These are phyloP conservation scores for Helianthus annuus DNA, from an alignment of 129 eudicot species.

Conservation along the genomic window DNA sequence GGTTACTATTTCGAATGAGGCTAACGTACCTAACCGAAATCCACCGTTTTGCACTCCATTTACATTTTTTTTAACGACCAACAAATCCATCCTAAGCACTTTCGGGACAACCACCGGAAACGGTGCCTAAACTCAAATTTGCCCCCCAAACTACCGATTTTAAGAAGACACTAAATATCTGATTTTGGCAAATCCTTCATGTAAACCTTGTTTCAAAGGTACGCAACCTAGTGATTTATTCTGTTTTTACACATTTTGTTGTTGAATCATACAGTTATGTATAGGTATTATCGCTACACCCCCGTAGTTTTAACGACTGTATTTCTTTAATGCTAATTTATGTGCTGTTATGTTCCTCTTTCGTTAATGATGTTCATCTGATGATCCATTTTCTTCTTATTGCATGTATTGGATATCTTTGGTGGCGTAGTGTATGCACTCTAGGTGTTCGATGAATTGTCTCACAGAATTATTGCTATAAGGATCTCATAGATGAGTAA, in stretches of 20 bases:
- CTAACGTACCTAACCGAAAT: too few species aligned
- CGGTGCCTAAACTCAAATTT: too few species aligned
- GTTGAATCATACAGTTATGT: background rate
- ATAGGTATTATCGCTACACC: background rate
- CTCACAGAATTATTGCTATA: background rate
- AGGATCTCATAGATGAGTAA: background rate
- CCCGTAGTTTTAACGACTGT: background rate
- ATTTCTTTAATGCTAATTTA: background rate
- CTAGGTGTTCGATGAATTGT: constrained; percentile 24
- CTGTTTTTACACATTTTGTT: background rate
- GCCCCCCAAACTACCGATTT: too few species aligned
- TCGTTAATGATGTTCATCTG: background rate
- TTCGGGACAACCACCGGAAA: too few species aligned
- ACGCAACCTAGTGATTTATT: constrained; percentile 1
- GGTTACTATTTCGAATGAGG: too few species aligned
- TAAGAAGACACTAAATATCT: background rate
- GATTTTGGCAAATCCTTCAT: background rate
- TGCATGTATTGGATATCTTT: background rate
- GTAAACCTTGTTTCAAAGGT: background rate
- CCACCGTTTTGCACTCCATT: too few species aligned
- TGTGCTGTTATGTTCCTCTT: too few species aligned
- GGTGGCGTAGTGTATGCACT: constrained; percentile 17
- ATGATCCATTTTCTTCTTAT: background rate
- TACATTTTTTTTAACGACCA: too few species aligned
- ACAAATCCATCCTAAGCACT: too few species aligned